These are phyloP conservation scores for Blastobotrys mokoenaii DNA, from an alignment of 805 yeast species.

Conservation along the genomic window DNA sequence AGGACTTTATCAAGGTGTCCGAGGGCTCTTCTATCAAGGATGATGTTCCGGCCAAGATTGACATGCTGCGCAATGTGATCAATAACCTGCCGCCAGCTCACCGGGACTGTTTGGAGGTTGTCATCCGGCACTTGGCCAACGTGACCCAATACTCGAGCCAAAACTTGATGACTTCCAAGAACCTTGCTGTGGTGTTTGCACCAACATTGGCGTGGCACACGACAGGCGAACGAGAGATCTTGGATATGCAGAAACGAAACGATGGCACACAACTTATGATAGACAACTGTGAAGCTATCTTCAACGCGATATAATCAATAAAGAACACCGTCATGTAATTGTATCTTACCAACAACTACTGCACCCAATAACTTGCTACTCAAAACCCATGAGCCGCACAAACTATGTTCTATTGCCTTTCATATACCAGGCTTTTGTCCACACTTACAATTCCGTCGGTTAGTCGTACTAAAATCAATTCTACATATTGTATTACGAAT, in stretches of 20 bases:
- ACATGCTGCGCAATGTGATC: slow-evolving; percentile 40
- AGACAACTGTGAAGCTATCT: slow-evolving; percentile 20
- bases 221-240: slow-evolving; percentile 71
- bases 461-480: too few relatives aligned
- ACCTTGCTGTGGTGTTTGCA: slow-evolving; percentile 87
- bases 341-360: too few relatives aligned
- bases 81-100: slow-evolving; percentile 60
- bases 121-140: slow-evolving; percentile 56
- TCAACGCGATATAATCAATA: slow-evolving; percentile 8
- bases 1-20: slow-evolving; percentile 46
- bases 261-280: slow-evolving; percentile 65
- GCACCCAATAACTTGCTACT: too few relatives aligned
- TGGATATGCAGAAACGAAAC: slow-evolving; percentile 76
- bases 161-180: slow-evolving; percentile 78
- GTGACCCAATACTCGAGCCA: slow-evolving; percentile 44
- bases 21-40: slow-evolving; percentile 13
- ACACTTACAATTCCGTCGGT: too few relatives aligned
- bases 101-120: slow-evolving; percentile 41
- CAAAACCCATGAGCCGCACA: too few relatives aligned
- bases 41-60: slow-evolving; percentile 30
- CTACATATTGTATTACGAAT: too few relatives aligned
- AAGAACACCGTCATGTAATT: too few relatives aligned
- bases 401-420: too few relatives aligned
- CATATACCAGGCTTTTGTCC: too few relatives aligned
- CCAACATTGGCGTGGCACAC: slow-evolving; percentile 81